These are phyloP conservation scores for Adansonia grandidieri DNA, from an alignment of 441 rosid species.

Conservation along the genomic window DNA sequence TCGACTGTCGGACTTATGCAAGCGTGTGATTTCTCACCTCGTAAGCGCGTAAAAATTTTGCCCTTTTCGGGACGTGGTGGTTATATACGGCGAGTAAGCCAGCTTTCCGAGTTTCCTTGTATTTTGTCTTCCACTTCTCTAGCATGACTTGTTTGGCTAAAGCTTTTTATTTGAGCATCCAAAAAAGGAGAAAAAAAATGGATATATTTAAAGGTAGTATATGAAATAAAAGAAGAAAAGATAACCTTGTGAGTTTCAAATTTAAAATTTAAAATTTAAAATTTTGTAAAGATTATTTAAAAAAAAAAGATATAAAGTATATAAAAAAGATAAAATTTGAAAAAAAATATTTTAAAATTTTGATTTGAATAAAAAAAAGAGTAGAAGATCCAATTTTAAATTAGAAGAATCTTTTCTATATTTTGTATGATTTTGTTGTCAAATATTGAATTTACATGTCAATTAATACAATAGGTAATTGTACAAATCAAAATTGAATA, in stretches of 20 bases:
- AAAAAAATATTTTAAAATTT: neutral
- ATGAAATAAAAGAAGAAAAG: neutral
- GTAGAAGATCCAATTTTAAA: conserved; percentile 4
- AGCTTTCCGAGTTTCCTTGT: neutral
- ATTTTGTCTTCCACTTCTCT: too few relatives aligned
- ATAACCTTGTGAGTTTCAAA: neutral
- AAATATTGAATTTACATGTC: neutral
- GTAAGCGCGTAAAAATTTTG: neutral
- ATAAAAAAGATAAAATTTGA: neutral
- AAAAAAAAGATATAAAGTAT: neutral
- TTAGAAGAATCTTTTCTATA: neutral
- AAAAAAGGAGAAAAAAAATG: neutral
- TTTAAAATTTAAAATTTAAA: neutral
- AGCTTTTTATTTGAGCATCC: neutral
- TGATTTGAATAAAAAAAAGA: neutral
- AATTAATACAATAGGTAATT: neutral
- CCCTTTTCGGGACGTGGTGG: neutral
- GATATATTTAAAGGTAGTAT: neutral
- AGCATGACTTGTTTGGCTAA: neutral
- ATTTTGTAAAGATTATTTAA: neutral
- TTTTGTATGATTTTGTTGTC: neutral
- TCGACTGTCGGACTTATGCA: neutral
- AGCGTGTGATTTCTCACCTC: neutral
- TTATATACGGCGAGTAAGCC: neutral
- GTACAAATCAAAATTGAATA: neutral